Evolutionary conservation across 176 grass and related monocot species (phyloP).

Genomic region (Musa itinerans): DNA sequence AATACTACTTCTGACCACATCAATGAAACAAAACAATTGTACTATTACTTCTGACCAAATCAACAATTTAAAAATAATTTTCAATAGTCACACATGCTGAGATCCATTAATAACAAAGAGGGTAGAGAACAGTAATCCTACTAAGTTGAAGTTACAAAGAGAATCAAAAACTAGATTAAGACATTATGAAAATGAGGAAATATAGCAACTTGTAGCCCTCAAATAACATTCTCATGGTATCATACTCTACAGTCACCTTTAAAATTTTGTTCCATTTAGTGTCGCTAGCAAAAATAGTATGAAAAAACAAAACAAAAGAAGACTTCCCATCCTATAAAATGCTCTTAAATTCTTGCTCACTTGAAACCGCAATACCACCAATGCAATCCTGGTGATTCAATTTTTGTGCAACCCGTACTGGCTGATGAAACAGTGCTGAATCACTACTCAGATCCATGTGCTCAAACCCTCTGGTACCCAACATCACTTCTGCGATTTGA

Average conservation of each 20-base stretch:
- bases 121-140: not conserved
- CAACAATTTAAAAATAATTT: not conserved
- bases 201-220: not conserved
- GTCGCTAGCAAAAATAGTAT: not conserved
- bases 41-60: not conserved
- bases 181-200: not conserved
- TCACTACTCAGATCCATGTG: not conserved
- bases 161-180: not conserved
- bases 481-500: slow-evolving; percentile 37
- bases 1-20: no score
- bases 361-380: not conserved
- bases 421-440: slow-evolving; percentile 20
- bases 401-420: slow-evolving; percentile 8
- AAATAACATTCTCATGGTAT: not conserved
- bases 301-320: not conserved
- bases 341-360: not conserved
- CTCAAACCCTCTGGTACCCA: not conserved
- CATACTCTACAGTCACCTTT: not conserved
- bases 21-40: no score
- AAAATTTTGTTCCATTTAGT: not conserved
- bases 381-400: slow-evolving; percentile 7
- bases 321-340: not conserved
- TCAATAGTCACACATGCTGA: not conserved
- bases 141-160: not conserved
- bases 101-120: not conserved